Evolutionary conservation across 805 yeast species (phyloP).

Genomic region (Ogataea polymorpha): DNA sequence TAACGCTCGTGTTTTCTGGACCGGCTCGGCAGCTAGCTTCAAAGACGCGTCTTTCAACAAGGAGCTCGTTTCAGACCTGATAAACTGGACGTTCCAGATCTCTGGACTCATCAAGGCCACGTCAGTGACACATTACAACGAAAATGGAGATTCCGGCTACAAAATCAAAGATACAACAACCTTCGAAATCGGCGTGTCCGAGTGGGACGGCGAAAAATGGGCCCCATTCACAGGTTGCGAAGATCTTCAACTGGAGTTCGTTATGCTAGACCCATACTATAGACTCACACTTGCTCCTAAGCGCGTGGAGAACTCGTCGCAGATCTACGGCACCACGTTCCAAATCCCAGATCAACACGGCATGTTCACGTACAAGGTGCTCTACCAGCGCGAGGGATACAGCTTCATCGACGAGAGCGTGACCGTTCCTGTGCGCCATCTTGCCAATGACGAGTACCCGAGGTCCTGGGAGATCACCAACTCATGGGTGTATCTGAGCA

Average conservation of each 20-base stretch:
- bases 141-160: constrained; percentile 42
- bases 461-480: constrained; percentile 92
- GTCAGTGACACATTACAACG: constrained; percentile 51
- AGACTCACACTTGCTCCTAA: constrained; percentile 59
- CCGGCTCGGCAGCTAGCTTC: constrained; percentile 65
- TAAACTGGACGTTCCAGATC: constrained; percentile 74
- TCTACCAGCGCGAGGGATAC: constrained; percentile 76
- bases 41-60: constrained; percentile 35
- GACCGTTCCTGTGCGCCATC: constrained; percentile 83
- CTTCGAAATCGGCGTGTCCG: constrained; percentile 50
- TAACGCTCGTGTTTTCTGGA: constrained; percentile 78
- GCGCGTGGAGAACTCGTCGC: constrained; percentile 39
- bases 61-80: constrained; percentile 42
- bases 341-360: constrained; percentile 95
- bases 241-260: constrained; percentile 78
- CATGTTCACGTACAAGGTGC: constrained; percentile 79
- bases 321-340: constrained; percentile 54
- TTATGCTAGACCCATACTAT: constrained; percentile 93
- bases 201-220: constrained; percentile 57
- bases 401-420: constrained; percentile 62
- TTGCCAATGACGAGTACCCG: constrained; percentile 92
- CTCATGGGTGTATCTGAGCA: constrained; percentile 84
- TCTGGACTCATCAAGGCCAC: constrained; percentile 58
- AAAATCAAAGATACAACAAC: constrained; percentile 70
- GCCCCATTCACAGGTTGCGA: constrained; percentile 52